Percentiles rank a stretch among this genome's conserved stretches.
These are phyloP conservation scores for Arctium minus DNA, from an alignment of 129 eudicot genomes.

Conservation along the genomic window DNA sequence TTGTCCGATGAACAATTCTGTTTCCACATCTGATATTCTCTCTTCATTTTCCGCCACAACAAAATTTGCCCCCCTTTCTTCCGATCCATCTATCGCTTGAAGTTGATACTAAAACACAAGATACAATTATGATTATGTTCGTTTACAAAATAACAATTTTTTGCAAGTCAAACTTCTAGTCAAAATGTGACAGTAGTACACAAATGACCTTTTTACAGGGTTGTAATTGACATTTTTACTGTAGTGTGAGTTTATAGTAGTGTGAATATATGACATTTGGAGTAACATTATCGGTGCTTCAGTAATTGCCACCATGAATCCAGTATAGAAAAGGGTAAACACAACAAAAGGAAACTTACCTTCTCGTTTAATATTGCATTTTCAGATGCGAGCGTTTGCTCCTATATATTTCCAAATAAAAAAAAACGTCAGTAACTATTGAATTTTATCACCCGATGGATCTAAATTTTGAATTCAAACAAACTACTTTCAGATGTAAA, in stretches of 20 bases:
- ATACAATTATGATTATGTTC: neutral
- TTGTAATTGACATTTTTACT: neutral
- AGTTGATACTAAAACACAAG: constrained; percentile 19
- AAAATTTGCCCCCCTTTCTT: constrained; percentile 6
- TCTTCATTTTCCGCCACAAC: constrained; percentile 1
- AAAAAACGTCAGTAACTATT: neutral
- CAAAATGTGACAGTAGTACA: neutral
- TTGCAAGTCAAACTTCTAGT: neutral
- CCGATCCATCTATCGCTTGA: neutral
- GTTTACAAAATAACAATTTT: neutral
- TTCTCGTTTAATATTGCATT: constrained; percentile 48
- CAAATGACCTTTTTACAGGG: neutral
- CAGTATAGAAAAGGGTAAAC: neutral
- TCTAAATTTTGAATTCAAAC: neutral
- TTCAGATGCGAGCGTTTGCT: constrained; percentile 50
- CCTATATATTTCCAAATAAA: constrained; percentile 36
- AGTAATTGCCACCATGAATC: neutral
- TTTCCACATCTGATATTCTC: constrained; percentile 21
- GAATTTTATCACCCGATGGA: neutral
- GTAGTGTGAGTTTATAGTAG: neutral
- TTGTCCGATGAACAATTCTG: constrained; percentile 24
- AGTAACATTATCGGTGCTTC: neutral
- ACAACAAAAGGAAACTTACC: constrained; percentile 33
- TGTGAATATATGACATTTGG: too few species aligned
- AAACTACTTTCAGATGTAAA: neutral